Base-by-base conservation (phyloP, 2,329 filamentous ascomycete genomes). In the Diaporthe sp. region DNA sequence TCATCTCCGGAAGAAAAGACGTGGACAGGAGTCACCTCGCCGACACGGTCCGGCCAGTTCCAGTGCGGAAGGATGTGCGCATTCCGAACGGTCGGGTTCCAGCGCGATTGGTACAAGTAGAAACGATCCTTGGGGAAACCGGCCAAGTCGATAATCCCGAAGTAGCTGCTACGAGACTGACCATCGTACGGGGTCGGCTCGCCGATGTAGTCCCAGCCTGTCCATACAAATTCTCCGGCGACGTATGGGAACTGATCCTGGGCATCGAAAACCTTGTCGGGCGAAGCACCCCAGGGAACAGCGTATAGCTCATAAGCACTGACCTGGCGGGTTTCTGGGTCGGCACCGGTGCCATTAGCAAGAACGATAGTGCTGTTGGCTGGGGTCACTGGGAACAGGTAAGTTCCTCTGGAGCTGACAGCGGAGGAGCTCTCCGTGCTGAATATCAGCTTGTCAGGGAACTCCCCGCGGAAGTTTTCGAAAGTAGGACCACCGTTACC, bases 71-170 rank as follows among this genome's bases (percentile, higher is more conserved):
- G 83, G 28, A 90, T 86, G 77, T 90, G 88, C 4, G 87, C 89
- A 81, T 87, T 85, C 2, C 78, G 81, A 0, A 89, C 74, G 22
- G 87, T 85, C 0, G 88, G 82, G 2, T 85, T 82, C 89, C 89
- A 91, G 10, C 88, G 86, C 0, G 88, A 81, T 77, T 90, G 89
- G 77, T 91, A 91, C 4, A 90, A 78, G 77, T 85, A 90, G 80
- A 87, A 91, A 0, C 89, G 83, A 74, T 91, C 89, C 80, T 91
- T 91, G 75, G 84, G 85, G 81, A 91, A 91, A 0, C 89, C 89
- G 0, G 89, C 89, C 19, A 91, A 81, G 73, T 91, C 89, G 57
- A 91, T 85, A 75, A 91, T 89, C 9, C 89, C 89, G 57, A 87
- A 90, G 78, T 90, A 91, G 1, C 86, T 88, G 79, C 86, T 88